Evolutionary conservation across 2,329 filamentous ascomycete species (phyloP).

Genomic region (Penicillium hesseltinei): DNA sequence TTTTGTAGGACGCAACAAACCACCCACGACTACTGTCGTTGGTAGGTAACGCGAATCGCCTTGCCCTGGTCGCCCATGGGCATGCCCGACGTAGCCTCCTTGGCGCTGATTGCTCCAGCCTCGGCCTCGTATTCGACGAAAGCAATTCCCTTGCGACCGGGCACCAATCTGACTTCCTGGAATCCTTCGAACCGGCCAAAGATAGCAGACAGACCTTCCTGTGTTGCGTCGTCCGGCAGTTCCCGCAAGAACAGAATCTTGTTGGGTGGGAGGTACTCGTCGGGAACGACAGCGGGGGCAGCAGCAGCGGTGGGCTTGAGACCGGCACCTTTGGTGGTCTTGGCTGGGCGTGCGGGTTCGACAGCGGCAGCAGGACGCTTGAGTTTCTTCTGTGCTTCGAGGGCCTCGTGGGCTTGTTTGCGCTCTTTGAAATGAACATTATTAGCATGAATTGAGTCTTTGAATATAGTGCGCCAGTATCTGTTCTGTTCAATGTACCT

Average conservation of each 20-base stretch:
- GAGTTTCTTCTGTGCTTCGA: constrained; percentile 73
- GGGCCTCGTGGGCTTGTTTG: constrained; percentile 79
- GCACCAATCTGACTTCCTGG: constrained; percentile 85
- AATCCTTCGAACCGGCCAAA: constrained; percentile 93
- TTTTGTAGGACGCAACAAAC: constrained; percentile 16
- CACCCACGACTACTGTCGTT: constrained; percentile 60
- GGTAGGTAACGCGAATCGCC: constrained; percentile 92
- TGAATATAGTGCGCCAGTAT: background rate
- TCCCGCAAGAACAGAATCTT: constrained; percentile 95
- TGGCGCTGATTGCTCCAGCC: constrained; percentile 83
- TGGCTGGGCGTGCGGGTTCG: constrained; percentile 60
- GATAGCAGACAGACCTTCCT: constrained; percentile 73
- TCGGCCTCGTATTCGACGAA: constrained; percentile 97
- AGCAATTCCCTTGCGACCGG: constrained; percentile 80
- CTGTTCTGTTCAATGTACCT: constrained; percentile 53
- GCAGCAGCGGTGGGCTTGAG: constrained; percentile 72
- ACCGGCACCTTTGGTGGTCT: constrained; percentile 68
- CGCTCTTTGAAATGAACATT: constrained; percentile 50
- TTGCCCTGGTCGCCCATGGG: constrained; percentile 70
- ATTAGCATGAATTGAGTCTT: constrained; percentile 3
- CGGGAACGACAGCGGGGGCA: constrained; percentile 74
- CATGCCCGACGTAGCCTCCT: constrained; percentile 89
- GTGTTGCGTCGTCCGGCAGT: constrained; percentile 79
- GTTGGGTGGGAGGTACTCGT: constrained; percentile 96
- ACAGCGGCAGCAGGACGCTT: constrained; percentile 59